Evolutionary conservation across 257 asterid genomes (phyloP).

Genomic region (Gentiana dahurica): DNA sequence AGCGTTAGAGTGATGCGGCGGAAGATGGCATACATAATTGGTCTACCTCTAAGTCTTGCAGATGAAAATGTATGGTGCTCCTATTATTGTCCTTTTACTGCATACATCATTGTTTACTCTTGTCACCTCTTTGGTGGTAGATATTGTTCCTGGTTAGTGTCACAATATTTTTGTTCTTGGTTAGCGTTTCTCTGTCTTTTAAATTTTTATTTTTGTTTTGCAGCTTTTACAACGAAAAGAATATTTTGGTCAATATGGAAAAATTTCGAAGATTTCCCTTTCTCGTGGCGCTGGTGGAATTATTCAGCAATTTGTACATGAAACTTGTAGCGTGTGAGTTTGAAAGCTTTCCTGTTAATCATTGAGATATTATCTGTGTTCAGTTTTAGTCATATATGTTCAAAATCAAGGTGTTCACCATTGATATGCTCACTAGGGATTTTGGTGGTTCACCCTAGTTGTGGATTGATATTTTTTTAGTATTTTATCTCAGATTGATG

Average conservation of each 20-base stretch:
- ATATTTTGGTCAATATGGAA: constrained; percentile 93
- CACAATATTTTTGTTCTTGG: no score
- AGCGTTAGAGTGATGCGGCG: constrained; percentile 90
- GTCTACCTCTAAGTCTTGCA: constrained; percentile 84
- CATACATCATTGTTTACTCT: not conserved
- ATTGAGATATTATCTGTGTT: not conserved
- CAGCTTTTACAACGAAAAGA: constrained; percentile 76
- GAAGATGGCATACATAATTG: constrained; percentile 88
- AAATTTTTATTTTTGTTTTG: constrained; percentile 12
- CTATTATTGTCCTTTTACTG: constrained; percentile 7
- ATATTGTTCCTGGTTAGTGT: not conserved
- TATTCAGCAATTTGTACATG: constrained; percentile 73
- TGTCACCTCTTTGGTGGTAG: not conserved
- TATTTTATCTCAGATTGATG: no score
- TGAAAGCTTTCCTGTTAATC: constrained; percentile 4
- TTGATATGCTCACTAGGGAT: no score
- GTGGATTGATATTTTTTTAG: no score
- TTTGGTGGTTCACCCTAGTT: no score
- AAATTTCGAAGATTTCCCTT: constrained; percentile 74
- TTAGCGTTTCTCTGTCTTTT: constrained; percentile 1
- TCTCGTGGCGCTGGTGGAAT: constrained; percentile 94
- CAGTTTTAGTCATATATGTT: not conserved
- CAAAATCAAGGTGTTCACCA: no score
- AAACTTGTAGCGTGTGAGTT: constrained; percentile 92
- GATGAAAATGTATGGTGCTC: constrained; percentile 69